Evolutionary conservation across 345 rosid genomes (phyloP).

Genomic region (Mercurialis annua): DNA sequence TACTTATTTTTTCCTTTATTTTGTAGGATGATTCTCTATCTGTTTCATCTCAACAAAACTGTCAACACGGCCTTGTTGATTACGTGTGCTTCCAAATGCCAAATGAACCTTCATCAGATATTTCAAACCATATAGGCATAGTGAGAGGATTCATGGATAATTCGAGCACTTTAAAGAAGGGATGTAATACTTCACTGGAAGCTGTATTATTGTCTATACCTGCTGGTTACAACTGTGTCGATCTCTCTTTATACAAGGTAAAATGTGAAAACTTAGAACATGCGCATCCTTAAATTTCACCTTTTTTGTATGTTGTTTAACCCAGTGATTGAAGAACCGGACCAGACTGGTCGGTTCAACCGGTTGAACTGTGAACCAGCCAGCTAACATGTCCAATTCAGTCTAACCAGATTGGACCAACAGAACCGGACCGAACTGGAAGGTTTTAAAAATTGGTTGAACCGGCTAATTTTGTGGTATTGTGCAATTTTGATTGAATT

Average conservation of each 20-base stretch:
- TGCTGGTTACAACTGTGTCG: constrained; percentile 59
- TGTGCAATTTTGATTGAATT: too few relatives aligned
- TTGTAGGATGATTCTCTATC: constrained; percentile 41
- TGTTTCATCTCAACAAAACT: constrained; percentile 30
- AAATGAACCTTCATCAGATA: constrained; percentile 40
- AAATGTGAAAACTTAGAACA: constrained; percentile 9
- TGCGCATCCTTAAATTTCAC: constrained; percentile 3
- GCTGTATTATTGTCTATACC: constrained; percentile 61
- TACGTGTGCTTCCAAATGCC: constrained; percentile 67
- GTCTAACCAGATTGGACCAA: too few relatives aligned
- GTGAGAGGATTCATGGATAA: constrained; percentile 50
- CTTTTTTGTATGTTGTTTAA: too few relatives aligned
- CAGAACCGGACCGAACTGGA: too few relatives aligned
- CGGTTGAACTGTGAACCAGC: too few relatives aligned
- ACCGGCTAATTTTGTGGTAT: too few relatives aligned
- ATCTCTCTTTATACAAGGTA: constrained; percentile 85
- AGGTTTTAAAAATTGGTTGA: too few relatives aligned
- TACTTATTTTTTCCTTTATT: constrained; percentile 2
- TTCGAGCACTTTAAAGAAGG: constrained; percentile 31
- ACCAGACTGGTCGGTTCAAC: too few relatives aligned
- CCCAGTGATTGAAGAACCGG: too few relatives aligned
- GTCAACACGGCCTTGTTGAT: constrained; percentile 47
- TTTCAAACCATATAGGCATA: constrained; percentile 56
- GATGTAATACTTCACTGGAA: constrained; percentile 52
- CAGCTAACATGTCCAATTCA: too few relatives aligned